These are phyloP conservation scores for Citrus inodora DNA, from an alignment of 345 rosid genomes.

Conservation along the genomic window DNA sequence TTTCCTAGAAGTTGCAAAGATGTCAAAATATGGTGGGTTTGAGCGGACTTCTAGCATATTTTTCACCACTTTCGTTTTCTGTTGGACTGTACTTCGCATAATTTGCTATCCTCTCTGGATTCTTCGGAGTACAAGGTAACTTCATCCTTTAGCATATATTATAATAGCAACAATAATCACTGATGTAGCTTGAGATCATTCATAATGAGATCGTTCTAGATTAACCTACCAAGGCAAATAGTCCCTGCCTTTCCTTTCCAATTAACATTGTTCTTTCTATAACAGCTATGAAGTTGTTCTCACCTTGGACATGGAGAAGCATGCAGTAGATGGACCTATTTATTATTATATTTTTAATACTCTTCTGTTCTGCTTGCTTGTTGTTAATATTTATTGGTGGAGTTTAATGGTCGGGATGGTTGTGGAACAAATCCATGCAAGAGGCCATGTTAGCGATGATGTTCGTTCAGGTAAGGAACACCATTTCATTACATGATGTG, in stretches of 20 bases:
- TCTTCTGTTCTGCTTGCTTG: conserved; percentile 65
- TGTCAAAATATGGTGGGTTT: conserved; percentile 79
- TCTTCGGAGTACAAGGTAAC: conserved; percentile 78
- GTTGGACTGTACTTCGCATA: conserved; percentile 59
- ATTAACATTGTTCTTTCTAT: not conserved
- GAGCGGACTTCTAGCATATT: conserved; percentile 48
- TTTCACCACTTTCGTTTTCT: conserved; percentile 50
- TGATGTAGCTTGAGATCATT: not conserved
- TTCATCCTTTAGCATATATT: not conserved
- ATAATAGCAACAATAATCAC: not conserved
- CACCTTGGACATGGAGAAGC: conserved; percentile 46
- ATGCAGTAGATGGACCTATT: conserved; percentile 41
- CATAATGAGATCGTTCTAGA: not conserved
- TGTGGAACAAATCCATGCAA: conserved; percentile 45
- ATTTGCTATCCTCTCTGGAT: conserved; percentile 68
- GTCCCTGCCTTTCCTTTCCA: not conserved
- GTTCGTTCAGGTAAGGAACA: conserved; percentile 62
- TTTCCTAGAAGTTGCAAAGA: conserved; percentile 73
- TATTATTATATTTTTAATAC: conserved; percentile 76
- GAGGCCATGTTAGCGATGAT: conserved; percentile 66
- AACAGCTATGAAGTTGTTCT: conserved; percentile 70
- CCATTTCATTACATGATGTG: not conserved
- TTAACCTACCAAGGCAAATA: not conserved
- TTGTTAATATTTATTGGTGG: conserved; percentile 79
- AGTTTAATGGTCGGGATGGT: conserved; percentile 59